A percentile compares a stretch with the other conserved stretches of the same genome.
Conservation (phyloP, 1,284 basidiomycete species). For the Pseudozyma sp. region DNA sequence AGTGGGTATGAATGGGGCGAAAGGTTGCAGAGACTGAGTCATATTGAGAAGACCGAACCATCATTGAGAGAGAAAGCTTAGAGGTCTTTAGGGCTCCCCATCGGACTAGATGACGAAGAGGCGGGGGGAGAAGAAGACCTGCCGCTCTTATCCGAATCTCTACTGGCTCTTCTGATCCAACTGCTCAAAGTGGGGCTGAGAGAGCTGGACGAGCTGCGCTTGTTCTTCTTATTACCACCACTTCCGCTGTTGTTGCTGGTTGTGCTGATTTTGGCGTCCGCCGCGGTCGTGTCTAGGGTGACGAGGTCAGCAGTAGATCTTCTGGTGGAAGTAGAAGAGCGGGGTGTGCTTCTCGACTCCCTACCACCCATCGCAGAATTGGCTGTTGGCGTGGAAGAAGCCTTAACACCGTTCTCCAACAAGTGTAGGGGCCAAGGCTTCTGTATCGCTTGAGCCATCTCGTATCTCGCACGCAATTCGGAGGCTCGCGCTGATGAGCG, state of each 20-base stretch:
- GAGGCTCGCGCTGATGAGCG: constrained; percentile 21
- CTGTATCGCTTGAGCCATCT: constrained; percentile 51
- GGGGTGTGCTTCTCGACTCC: constrained; percentile 1
- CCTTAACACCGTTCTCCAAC: constrained; percentile 46
- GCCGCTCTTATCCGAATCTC: constrained; percentile 29
- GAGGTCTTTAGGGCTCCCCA: constrained; percentile 21
- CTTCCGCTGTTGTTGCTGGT: background rate
- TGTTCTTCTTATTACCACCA: constrained; percentile 16
- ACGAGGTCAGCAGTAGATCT: background rate
- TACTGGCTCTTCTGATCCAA: constrained; percentile 32
- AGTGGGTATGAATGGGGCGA: constrained; percentile 1
- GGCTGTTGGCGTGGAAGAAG: background rate
- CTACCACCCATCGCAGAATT: background rate
- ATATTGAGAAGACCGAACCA: background rate
- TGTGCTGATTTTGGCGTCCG: constrained; percentile 1
- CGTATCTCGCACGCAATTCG: constrained; percentile 40
- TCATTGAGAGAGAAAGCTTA: background rate
- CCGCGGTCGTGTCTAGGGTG: too few relatives aligned
- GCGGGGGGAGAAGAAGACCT: constrained; percentile 5
- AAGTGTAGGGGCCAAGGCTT: constrained; percentile 49
- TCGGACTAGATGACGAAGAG: constrained; percentile 10
- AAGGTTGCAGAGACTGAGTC: background rate
- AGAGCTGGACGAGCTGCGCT: constrained; percentile 20
- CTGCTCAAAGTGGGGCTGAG: constrained; percentile 29
- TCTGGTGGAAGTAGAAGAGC: constrained; percentile 3